phyloP scores from a whole-genome alignment of 768 basidiomycete species.

The Candolleomyces aberdarensis region DNA sequence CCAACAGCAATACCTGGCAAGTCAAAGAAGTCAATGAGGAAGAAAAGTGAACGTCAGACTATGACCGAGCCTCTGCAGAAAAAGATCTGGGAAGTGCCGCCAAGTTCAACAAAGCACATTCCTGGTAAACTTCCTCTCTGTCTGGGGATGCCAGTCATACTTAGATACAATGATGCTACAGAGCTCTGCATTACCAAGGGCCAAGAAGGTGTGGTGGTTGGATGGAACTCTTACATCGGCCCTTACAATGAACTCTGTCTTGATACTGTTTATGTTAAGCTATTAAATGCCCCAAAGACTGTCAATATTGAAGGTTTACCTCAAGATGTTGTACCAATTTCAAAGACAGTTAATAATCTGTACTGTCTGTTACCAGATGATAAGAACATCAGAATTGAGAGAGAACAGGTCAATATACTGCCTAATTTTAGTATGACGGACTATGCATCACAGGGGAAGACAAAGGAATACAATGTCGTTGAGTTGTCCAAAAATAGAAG shows the following conservation, averaged over 20 bases:
- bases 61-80: not conserved
- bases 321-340: conserved; percentile 1
- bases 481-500: conserved; percentile 17
- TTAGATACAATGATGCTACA: conserved; percentile 27
- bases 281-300: conserved; percentile 20
- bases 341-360: conserved; percentile 25
- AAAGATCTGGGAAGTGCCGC: not conserved
- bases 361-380: conserved; percentile 15
- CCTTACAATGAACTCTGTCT: conserved; percentile 12
- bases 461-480: conserved; percentile 23
- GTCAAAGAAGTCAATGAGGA: not conserved
- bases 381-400: conserved; percentile 7
- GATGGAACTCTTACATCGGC: conserved; percentile 19
- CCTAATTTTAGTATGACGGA: conserved; percentile 34
- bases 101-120: conserved; percentile 20
- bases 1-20: not conserved
- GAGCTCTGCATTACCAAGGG: conserved; percentile 34
- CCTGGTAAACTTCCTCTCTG: conserved; percentile 25
- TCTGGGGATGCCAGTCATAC: conserved; percentile 32
- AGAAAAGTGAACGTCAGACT: not conserved
- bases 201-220: conserved; percentile 24
- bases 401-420: conserved; percentile 22
- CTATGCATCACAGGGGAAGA: conserved; percentile 32
- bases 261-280: conserved; percentile 27
- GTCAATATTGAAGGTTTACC: conserved; percentile 18